Base-by-base conservation (phyloP, 139 green algal genomes). In the Ettlia oleoabundans region DNA sequence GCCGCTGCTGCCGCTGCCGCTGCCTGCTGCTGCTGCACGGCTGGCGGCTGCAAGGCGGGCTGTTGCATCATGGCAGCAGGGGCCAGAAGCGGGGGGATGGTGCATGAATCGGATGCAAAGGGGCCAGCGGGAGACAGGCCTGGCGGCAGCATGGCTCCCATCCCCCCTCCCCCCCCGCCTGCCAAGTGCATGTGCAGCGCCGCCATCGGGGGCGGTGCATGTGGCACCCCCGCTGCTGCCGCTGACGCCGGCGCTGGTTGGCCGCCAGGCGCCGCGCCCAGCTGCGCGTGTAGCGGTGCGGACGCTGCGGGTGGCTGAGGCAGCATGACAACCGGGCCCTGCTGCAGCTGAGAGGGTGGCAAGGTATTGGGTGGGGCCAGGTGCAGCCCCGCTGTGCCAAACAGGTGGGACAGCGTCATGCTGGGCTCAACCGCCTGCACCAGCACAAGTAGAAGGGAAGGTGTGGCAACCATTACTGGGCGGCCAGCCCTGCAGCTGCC, bases 371-470 rank as follows among this genome's bases (percentile, higher is more conserved):
- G 19, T 6, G 32, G 21, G 47, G 47, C 33, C 37, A 78, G 35
- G 47, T 66, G 51, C 71, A 78, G 71, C 7, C 71, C 71, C 18
- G 71, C 71, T 22, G 52, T 47, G 21, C 65, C 71, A 37, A 78
- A 78, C 8, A 78, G 58, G 10, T 78, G 71, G 32, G 71, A 78
- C 4, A 78, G 71, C 3, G 71, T 78, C 71, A 78, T 65, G 47
- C 32, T 43, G 15, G 71, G 71, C 32, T 32, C 47, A 8, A 47
- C 47, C 32, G 43, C 19, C 71, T 78, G 71, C 47, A 76, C 42
- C 41, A 15, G 21, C 47, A 58, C 47, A 58, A 10, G 28, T 18
- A 41, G 6, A 32, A 41, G 1, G 38, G 3, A 40, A 38, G 28
- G 28, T n/a, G n/a, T n/a, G n/a, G n/a, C n/a, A n/a, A n/a, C n/a